Conservation (phyloP, 2,329 filamentous ascomycete species). For the Coniochaeta sp. region DNA sequence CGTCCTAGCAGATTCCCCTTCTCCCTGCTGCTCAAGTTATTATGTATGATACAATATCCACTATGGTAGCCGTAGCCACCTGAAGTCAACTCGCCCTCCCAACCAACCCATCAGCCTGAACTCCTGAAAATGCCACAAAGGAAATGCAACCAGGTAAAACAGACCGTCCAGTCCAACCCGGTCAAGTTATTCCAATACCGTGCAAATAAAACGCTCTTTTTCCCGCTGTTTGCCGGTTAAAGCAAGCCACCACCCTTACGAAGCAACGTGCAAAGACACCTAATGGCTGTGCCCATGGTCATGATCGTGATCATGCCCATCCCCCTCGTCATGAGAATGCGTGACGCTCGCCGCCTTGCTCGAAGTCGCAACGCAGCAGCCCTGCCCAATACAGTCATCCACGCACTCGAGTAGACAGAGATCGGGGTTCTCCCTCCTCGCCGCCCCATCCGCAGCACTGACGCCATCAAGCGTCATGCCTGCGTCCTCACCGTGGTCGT, state of each 20-base stretch:
- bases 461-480: conserved; percentile 28
- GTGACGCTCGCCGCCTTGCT: conserved; percentile 24
- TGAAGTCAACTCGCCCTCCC: no score
- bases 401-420: conserved; percentile 43
- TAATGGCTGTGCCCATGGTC: conserved; percentile 24
- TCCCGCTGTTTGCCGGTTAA: neutral
- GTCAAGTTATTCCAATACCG: neutral
- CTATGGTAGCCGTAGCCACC: neutral
- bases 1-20: neutral
- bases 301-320: conserved; percentile 14
- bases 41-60: neutral
- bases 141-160: neutral
- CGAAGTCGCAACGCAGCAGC: conserved; percentile 31
- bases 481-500: conserved; percentile 28
- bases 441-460: conserved; percentile 13
- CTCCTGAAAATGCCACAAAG: neutral
- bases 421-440: conserved; percentile 22
- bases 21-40: neutral
- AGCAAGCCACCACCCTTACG: conserved; percentile 4
- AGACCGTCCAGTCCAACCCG: neutral
- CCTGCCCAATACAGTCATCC: conserved; percentile 37
- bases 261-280: neutral
- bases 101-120: no score
- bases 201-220: no score
- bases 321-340: conserved; percentile 18